These are phyloP conservation scores for Strobilomyces dryophilus DNA, from an alignment of 768 basidiomycete genomes.

Conservation along the genomic window DNA sequence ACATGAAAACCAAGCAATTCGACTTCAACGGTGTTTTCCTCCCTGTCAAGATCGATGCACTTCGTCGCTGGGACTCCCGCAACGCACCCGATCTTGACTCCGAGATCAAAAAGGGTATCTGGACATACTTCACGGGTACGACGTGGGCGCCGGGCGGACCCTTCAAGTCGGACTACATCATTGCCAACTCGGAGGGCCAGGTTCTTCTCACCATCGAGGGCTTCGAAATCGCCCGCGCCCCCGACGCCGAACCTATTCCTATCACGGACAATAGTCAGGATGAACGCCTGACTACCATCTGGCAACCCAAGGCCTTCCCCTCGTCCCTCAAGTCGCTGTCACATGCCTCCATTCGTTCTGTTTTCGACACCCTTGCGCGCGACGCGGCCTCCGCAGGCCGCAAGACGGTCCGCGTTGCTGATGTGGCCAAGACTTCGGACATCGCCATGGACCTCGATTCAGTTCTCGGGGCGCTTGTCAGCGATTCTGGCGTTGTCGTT, in stretches of 20 bases:
- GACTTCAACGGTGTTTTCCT: constrained; percentile 31
- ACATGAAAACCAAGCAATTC: constrained; percentile 28
- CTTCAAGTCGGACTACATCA: constrained; percentile 26
- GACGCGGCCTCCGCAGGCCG: constrained; percentile 19
- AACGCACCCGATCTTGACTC: constrained; percentile 22
- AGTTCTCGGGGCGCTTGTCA: constrained; percentile 14
- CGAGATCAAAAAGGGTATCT: constrained; percentile 27
- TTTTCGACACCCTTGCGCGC: constrained; percentile 16
- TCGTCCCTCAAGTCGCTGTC: constrained; percentile 8
- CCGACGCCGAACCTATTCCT: constrained; percentile 23
- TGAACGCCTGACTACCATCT: constrained; percentile 28
- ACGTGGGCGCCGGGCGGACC: constrained; percentile 23
- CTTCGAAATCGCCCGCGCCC: constrained; percentile 32
- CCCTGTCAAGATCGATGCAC: constrained; percentile 28
- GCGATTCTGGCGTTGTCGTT: constrained; percentile 11
- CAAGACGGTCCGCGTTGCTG: constrained; percentile 23
- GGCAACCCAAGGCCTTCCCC: constrained; percentile 31
- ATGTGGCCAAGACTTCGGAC: constrained; percentile 18
- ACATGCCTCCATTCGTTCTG: constrained; percentile 7
- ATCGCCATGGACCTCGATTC: constrained; percentile 17
- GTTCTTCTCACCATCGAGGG: constrained; percentile 32
- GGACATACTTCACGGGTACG: constrained; percentile 26
- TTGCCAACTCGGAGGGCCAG: constrained; percentile 27
- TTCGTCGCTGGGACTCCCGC: constrained; percentile 28
- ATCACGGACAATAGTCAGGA: constrained; percentile 25